Evolutionary conservation across 2,329 filamentous ascomycete genomes (phyloP).

Genomic region (Dactylellina haptotyla): DNA sequence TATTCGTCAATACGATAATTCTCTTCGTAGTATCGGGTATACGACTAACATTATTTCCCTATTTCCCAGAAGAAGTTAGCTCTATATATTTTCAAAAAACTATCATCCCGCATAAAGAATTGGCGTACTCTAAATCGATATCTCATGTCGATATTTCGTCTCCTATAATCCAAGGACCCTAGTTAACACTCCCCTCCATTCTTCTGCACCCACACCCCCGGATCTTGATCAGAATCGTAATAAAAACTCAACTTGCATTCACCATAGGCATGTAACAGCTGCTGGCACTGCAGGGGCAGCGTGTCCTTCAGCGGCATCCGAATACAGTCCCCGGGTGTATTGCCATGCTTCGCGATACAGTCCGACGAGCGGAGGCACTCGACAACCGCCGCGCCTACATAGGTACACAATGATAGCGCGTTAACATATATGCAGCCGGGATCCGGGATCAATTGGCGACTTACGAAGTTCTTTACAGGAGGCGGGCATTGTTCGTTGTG

Average conservation of each 20-base stretch:
- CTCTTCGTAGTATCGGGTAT: neutral
- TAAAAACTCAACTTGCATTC: slow-evolving; percentile 76
- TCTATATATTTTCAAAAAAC: slow-evolving; percentile 2
- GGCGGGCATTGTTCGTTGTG: slow-evolving; percentile 76
- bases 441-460: slow-evolving; percentile 60
- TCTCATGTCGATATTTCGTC: slow-evolving; percentile 52
- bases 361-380: slow-evolving; percentile 95
- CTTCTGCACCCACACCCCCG: neutral
- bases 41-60: slow-evolving; percentile 45
- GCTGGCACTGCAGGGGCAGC: slow-evolving; percentile 87
- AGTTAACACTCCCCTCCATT: slow-evolving; percentile 6
- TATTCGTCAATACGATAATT: too few relatives aligned
- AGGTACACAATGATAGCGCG: slow-evolving; percentile 16
- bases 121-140: slow-evolving; percentile 51
- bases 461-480: slow-evolving; percentile 96
- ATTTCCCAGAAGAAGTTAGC: neutral
- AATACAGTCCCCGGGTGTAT: slow-evolving; percentile 87
- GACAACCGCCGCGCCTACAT: slow-evolving; percentile 88
- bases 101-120: neutral
- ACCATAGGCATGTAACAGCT: slow-evolving; percentile 89
- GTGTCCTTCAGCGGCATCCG: slow-evolving; percentile 81
- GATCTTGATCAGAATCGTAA: slow-evolving; percentile 10
- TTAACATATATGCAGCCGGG: slow-evolving; percentile 14
- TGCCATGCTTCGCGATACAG: slow-evolving; percentile 91
- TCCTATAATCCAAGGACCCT: slow-evolving; percentile 10